These are phyloP conservation scores for Chlorella vulgaris DNA, from an alignment of 139 green algal genomes.

Conservation along the genomic window DNA sequence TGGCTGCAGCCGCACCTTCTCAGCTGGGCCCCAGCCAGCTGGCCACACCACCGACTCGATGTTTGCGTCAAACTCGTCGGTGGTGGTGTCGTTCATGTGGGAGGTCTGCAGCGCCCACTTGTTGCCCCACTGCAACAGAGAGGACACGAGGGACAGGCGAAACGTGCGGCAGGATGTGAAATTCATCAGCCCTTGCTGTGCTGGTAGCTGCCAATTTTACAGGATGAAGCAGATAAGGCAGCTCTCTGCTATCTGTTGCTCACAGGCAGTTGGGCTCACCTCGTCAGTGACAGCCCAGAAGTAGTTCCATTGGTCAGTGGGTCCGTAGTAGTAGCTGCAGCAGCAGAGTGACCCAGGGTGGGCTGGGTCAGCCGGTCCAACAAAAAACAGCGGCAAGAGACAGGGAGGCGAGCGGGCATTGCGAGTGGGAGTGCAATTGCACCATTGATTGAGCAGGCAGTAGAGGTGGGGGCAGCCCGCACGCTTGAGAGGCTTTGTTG, in stretches of 20 bases:
- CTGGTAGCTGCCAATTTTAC: background rate
- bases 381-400: background rate
- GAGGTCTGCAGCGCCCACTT: slow-evolving; percentile 4
- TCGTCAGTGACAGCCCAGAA: background rate
- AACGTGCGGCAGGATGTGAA: background rate
- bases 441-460: too few species aligned
- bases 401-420: background rate
- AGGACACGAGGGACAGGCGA: background rate
- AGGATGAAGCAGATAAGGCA: background rate
- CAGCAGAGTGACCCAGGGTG: background rate
- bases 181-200: too few species aligned
- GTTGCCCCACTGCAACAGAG: background rate
- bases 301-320: background rate
- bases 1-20: background rate
- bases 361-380: too few species aligned
- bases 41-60: background rate
- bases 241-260: background rate
- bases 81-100: background rate
- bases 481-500: too few species aligned
- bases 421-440: too few species aligned
- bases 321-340: slow-evolving; percentile 4
- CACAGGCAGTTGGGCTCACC: background rate
- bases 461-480: too few species aligned
- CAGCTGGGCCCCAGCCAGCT: background rate
- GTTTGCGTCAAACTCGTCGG: background rate